Base-by-base conservation (phyloP, 805 yeast species). In the Blastobotrys mokoenaii region DNA sequence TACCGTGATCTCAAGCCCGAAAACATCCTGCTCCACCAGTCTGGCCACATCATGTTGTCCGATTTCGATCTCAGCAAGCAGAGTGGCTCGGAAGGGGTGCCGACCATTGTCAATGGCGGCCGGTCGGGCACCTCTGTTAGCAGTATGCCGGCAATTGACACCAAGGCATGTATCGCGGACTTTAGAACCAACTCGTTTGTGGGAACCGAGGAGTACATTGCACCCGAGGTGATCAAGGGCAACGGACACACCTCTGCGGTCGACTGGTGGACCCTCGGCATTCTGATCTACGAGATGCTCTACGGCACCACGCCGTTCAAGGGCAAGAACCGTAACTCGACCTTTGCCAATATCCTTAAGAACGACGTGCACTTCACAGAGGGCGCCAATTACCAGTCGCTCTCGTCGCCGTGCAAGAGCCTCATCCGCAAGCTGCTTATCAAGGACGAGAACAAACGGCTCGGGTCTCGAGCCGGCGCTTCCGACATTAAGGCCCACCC, bases 181-280 rank as follows among this genome's bases (percentile, higher is more conserved):
- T 93, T 94, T 65, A 72, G 97, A 57, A 93, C 99, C 1, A 94
- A 93, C 63, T 89, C 97, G 1, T 93, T 93, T 70, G 99, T 93
- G 31, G 99, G 99, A 1, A 93, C 99, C 0, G 99, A 93, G 61
- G 99, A 93, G 61, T 93, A 93, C 63, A 88, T 93, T 57, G 97
- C 99, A 0, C 99, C 99, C 0, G 99, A 93, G 59, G 98, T 93
- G 3, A 93, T 93, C 45, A 72, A 93, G 62, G 97, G 97, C 1
- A 85, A 89, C 55, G 98, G 98, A 1, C 99, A 93, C 58, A 90
- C 97, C 1, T 82, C 90, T 6, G 96, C 97, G 0, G 98, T 93
- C 14, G 99, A 93, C 64, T 93, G 98, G 98, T 93, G 99, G 99
- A 93, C 98, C 0, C 69, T 93, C 52, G 99, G 99, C 2, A 88